phyloP scores from a whole-genome alignment of 2,329 filamentous ascomycete genomes.

The Fusarium zealandicum region DNA sequence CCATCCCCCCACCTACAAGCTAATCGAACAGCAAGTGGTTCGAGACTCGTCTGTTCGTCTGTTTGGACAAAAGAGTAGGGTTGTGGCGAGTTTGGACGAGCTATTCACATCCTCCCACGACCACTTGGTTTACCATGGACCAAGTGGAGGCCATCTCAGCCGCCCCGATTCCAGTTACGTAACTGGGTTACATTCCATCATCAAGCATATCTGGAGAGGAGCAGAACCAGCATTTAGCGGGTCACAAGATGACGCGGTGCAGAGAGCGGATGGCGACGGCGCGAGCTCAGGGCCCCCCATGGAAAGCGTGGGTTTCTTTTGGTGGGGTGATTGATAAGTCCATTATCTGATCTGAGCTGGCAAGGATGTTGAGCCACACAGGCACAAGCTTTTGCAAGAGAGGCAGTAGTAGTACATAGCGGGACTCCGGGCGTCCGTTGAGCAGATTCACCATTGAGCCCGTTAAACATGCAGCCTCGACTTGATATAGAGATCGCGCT shows the following conservation, averaged over 20 bases:
- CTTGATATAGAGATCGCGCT: neutral
- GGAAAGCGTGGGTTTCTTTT: constrained; percentile 9
- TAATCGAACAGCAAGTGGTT: constrained; percentile 3
- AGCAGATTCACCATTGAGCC: neutral
- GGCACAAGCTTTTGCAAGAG: neutral
- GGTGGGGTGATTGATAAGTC: constrained; percentile 36
- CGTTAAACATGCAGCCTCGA: neutral
- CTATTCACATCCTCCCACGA: neutral
- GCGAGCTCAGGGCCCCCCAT: neutral
- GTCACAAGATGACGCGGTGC: neutral
- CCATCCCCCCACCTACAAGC: neutral
- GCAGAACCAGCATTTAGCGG: constrained; percentile 1
- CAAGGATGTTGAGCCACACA: constrained; percentile 14
- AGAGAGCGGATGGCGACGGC: constrained; percentile 2
- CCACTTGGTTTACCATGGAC: neutral
- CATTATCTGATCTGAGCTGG: constrained; percentile 34
- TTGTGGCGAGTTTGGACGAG: neutral
- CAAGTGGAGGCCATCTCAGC: no score
- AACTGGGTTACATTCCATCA: constrained; percentile 12
- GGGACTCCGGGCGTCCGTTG: neutral
- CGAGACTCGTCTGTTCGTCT: neutral
- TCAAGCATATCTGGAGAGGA: constrained; percentile 4
- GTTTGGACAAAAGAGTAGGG: neutral
- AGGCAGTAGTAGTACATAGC: neutral
- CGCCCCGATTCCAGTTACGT: neutral